Conservation (phyloP, 108 stramenopile species). For the Halocafeteria seosinensis region DNA sequence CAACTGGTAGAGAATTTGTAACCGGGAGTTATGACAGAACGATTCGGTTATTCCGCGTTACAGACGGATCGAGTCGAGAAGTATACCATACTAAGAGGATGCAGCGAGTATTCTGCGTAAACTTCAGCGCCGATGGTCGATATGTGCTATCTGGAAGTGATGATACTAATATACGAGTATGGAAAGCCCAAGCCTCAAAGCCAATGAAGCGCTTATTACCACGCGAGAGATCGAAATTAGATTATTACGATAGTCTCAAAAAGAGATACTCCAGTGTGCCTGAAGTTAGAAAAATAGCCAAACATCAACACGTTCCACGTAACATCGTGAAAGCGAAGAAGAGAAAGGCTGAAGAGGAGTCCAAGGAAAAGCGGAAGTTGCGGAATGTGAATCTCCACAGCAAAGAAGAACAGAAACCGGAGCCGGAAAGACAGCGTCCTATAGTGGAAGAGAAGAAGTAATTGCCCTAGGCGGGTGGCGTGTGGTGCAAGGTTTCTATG, state of each 20-base stretch:
- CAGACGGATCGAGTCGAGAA: constrained; percentile 50
- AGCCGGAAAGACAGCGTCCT: constrained; percentile 47
- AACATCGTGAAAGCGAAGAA: constrained; percentile 70
- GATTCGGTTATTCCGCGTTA: constrained; percentile 59
- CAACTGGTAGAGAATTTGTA: constrained; percentile 88
- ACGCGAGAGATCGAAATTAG: constrained; percentile 49
- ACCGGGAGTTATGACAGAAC: constrained; percentile 85
- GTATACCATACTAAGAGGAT: constrained; percentile 93
- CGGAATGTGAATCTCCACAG: constrained; percentile 60
- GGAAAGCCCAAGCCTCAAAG: constrained; percentile 82
- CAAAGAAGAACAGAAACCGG: constrained; percentile 43
- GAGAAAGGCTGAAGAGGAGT: constrained; percentile 57
- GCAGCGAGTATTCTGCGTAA: constrained; percentile 86
- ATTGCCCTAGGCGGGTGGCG: no score
- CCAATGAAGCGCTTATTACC: constrained; percentile 59
- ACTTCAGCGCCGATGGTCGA: constrained; percentile 72
- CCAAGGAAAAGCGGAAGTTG: constrained; percentile 68
- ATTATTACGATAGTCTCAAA: constrained; percentile 51
- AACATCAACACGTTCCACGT: constrained; percentile 67
- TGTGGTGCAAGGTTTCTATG: no score
- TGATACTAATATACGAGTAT: constrained; percentile 86
- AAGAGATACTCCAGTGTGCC: constrained; percentile 54
- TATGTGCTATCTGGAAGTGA: constrained; percentile 83
- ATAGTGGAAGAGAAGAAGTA: constrained; percentile 37
- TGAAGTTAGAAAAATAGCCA: constrained; percentile 66